phyloP scores from a whole-genome alignment of 768 basidiomycete genomes.

The Amanita brunnescens region DNA sequence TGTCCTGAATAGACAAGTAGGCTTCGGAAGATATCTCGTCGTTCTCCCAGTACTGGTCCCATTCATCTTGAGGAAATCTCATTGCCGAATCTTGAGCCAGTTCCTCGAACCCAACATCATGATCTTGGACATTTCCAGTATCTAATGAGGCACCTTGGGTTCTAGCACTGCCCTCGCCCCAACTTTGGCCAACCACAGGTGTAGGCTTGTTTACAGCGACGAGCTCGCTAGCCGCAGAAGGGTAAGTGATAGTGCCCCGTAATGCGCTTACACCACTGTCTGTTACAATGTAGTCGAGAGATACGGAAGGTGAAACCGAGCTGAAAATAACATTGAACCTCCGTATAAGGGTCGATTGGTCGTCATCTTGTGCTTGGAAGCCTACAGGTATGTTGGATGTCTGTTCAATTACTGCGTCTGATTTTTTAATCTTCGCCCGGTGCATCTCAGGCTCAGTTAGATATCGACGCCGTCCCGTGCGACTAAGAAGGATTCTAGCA shows the following conservation, averaged over 20 bases:
- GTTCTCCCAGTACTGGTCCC: slow-evolving; percentile 38
- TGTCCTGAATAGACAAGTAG: slow-evolving; percentile 13
- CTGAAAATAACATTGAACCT: slow-evolving; percentile 75
- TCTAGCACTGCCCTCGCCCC: background rate
- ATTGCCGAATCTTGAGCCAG: background rate
- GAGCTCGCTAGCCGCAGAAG: background rate
- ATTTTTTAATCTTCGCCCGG: slow-evolving; percentile 18
- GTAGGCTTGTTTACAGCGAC: background rate
- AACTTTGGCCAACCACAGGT: background rate
- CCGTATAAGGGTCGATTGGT: slow-evolving; percentile 49
- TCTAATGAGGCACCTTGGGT: background rate
- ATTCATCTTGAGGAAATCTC: no score
- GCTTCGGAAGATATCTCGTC: slow-evolving; percentile 33
- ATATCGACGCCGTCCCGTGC: slow-evolving; percentile 62
- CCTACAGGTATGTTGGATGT: background rate
- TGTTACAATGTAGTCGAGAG: slow-evolving; percentile 72
- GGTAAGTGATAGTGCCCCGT: slow-evolving; percentile 13
- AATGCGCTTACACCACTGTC: slow-evolving; percentile 41
- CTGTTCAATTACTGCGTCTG: background rate
- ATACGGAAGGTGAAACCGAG: slow-evolving; percentile 43
- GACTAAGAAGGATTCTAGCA: slow-evolving; percentile 69
- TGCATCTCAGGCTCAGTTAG: slow-evolving; percentile 27
- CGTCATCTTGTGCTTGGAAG: slow-evolving; percentile 19
- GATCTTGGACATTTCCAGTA: background rate
- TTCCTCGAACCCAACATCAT: background rate